Percentiles rank a stretch among this genome's conserved stretches.
Evolutionary conservation across 306 rosid genomes (phyloP).

Genomic region (Vigna mungo): DNA sequence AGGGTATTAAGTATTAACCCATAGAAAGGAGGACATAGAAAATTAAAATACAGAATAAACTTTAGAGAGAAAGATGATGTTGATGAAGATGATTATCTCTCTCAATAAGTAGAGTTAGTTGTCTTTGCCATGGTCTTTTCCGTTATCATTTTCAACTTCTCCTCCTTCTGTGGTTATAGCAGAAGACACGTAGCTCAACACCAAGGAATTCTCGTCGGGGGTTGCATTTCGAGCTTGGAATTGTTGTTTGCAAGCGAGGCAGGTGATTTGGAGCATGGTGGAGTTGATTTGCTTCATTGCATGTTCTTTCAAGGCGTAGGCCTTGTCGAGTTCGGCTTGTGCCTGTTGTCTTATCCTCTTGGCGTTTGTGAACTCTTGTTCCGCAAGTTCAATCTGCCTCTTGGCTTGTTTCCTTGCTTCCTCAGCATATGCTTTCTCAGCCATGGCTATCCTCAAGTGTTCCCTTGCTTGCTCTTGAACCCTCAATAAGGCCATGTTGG

Average conservation of each 20-base stretch:
- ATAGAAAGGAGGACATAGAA: conserved; percentile 31
- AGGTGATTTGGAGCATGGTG: conserved; percentile 88
- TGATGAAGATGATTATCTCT: conserved; percentile 20
- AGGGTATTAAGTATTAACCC: conserved; percentile 16
- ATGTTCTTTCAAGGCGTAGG: conserved; percentile 71
- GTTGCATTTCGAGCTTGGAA: conserved; percentile 50
- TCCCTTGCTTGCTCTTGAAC: conserved; percentile 67
- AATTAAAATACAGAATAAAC: conserved; percentile 30
- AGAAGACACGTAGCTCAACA: conserved; percentile 71
- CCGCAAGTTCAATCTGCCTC: conserved; percentile 80
- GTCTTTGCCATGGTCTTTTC: conserved; percentile 34
- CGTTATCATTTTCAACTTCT: conserved; percentile 53
- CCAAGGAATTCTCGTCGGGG: conserved; percentile 59
- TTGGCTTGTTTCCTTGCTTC: conserved; percentile 86
- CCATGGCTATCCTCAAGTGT: conserved; percentile 76
- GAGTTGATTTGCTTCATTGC: conserved; percentile 83
- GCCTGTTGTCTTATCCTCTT: conserved; percentile 89
- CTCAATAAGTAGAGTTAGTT: conserved; percentile 45
- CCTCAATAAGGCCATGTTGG: conserved; percentile 41
- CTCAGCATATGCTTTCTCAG: conserved; percentile 79
- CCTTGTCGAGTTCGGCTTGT: conserved; percentile 76
- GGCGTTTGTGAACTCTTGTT: conserved; percentile 82
- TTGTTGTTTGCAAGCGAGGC: conserved; percentile 79
- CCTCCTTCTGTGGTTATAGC: conserved; percentile 66
- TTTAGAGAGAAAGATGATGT: conserved; percentile 16